These are phyloP conservation scores for Lagenidium giganteum DNA, from an alignment of 352 stramenopile genomes.

Conservation along the genomic window DNA sequence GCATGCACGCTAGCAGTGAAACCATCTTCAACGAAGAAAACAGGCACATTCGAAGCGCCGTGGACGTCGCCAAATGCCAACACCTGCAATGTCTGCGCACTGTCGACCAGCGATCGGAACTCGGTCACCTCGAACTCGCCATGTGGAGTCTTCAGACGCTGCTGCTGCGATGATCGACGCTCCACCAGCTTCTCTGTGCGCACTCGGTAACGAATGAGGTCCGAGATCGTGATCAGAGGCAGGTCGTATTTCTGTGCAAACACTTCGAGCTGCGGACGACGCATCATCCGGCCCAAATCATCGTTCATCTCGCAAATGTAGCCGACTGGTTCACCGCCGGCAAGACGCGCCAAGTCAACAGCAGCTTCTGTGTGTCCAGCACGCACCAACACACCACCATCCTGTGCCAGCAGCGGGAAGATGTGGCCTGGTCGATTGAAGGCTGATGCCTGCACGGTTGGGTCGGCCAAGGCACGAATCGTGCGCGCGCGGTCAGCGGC, in stretches of 20 bases:
- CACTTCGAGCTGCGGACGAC: conserved; percentile 70
- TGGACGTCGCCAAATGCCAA: conserved; percentile 42
- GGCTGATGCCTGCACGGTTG: conserved; percentile 22
- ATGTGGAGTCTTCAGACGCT: conserved; percentile 38
- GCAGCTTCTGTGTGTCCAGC: conserved; percentile 97
- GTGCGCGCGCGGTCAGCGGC: conserved; percentile 92
- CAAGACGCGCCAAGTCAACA: conserved; percentile 92
- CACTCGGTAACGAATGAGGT: conserved; percentile 93
- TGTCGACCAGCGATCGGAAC: conserved; percentile 49
- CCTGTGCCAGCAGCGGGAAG: conserved; percentile 63
- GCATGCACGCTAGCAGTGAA: conserved; percentile 44
- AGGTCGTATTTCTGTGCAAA: conserved; percentile 90
- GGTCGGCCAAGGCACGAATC: conserved; percentile 88
- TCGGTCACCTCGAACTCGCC: conserved; percentile 61
- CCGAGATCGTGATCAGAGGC: conserved; percentile 96
- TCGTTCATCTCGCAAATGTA: conserved; percentile 90
- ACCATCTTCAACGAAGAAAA: conserved; percentile 68
- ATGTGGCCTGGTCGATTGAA: conserved; percentile 81
- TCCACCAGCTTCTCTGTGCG: conserved; percentile 70
- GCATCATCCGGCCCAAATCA: conserved; percentile 69
- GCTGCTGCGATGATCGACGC: conserved; percentile 24
- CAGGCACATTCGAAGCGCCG: conserved; percentile 26
- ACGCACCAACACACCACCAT: conserved; percentile 69
- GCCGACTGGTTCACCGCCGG: conserved; percentile 81
- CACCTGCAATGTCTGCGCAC: conserved; percentile 53